Conservation (phyloP, 768 basidiomycete species). For the Dacryopinax spathularia region DNA sequence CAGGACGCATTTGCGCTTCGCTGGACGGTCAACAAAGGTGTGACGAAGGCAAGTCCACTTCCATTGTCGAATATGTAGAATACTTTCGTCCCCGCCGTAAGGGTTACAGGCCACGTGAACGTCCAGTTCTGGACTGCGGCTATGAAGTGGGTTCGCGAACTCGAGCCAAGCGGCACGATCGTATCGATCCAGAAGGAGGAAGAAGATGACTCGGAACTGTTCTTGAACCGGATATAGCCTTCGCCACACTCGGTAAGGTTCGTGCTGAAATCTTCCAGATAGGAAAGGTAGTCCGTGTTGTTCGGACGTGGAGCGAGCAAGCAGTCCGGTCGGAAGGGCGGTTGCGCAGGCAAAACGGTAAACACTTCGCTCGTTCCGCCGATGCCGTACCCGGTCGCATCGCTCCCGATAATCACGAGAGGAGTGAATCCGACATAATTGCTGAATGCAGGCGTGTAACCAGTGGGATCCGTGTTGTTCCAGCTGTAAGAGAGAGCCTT, state of each 20-base stretch:
- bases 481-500: background rate
- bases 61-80: background rate
- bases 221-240: background rate
- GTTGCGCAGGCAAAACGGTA: background rate
- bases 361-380: background rate
- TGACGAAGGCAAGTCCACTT: too few species aligned
- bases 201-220: background rate
- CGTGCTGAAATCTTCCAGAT: background rate
- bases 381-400: background rate
- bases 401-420: background rate
- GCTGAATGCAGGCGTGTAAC: background rate
- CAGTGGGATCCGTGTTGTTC: background rate
- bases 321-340: background rate
- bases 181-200: background rate
- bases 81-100: background rate
- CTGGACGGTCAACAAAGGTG: too few species aligned
- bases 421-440: background rate
- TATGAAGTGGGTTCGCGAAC: background rate
- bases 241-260: background rate
- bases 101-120: background rate
- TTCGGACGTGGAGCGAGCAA: background rate
- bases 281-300: too few species aligned
- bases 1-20: too few species aligned
- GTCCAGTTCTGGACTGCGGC: background rate
- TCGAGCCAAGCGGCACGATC: background rate